Evolutionary conservation across 495 filamentous ascomycete species (phyloP).

Genomic region (Talaromyces adpressus): DNA sequence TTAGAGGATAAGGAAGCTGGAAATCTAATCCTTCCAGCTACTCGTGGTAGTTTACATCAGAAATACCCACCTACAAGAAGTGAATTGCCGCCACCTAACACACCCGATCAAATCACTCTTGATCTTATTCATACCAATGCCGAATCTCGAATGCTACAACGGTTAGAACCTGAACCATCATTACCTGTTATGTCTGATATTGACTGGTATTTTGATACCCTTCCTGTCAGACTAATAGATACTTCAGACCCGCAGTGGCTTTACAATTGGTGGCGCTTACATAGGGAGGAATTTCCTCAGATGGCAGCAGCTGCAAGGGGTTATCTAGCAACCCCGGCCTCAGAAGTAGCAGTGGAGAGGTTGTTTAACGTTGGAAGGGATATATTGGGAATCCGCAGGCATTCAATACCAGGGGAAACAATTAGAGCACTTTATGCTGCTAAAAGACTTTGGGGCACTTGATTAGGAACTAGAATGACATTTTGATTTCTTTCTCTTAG

Average conservation of each 20-base stretch:
- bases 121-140: not conserved
- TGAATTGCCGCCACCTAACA: not conserved
- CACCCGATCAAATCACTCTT: not conserved
- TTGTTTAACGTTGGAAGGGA: too few relatives aligned
- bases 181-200: not conserved
- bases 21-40: not conserved
- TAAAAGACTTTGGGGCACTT: too few relatives aligned
- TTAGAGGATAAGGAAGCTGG: slow-evolving; percentile 5
- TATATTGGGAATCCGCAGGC: too few relatives aligned
- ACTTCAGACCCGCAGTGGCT: not conserved
- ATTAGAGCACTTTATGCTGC: too few relatives aligned
- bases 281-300: not conserved
- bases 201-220: not conserved
- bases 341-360: too few relatives aligned
- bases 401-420: too few relatives aligned
- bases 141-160: slow-evolving; percentile 3
- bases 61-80: slow-evolving; percentile 4
- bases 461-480: too few relatives aligned
- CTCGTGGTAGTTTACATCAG: not conserved
- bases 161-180: not conserved
- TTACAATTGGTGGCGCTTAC: not conserved
- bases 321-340: too few relatives aligned
- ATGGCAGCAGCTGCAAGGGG: too few relatives aligned
- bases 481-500: too few relatives aligned
- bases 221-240: not conserved